These are phyloP conservation scores for Hypoxylon sp. DNA, from an alignment of 2,329 filamentous ascomycete genomes.

Conservation along the genomic window DNA sequence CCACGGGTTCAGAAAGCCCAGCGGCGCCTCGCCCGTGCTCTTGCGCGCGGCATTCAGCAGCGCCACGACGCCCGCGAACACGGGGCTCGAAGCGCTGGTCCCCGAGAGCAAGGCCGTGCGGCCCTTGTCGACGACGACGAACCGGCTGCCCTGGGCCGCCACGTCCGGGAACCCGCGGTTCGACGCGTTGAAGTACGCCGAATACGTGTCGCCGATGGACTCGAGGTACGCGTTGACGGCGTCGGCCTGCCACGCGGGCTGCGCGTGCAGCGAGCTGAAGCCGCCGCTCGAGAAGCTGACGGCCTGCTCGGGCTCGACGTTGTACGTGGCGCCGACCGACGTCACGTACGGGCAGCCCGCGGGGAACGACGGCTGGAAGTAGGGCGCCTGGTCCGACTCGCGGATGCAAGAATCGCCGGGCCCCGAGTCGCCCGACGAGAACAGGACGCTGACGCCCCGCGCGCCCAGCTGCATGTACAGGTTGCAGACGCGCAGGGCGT, in stretches of 20 bases:
- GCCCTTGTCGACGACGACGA: slow-evolving; percentile 52
- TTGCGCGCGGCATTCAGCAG: slow-evolving; percentile 57
- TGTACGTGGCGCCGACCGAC: slow-evolving; percentile 65
- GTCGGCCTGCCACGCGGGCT: slow-evolving; percentile 51
- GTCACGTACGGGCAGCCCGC: slow-evolving; percentile 66
- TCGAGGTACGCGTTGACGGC: slow-evolving; percentile 53
- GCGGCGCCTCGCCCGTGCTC: slow-evolving; percentile 49
- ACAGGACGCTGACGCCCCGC: slow-evolving; percentile 71
- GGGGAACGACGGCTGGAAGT: slow-evolving; percentile 56
- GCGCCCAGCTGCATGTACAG: slow-evolving; percentile 73
- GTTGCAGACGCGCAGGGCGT: slow-evolving; percentile 70
- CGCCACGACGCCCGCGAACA: slow-evolving; percentile 56
- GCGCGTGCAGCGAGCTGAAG: slow-evolving; percentile 55
- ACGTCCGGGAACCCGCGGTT: slow-evolving; percentile 56
- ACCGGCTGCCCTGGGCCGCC: slow-evolving; percentile 64
- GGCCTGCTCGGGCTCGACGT: slow-evolving; percentile 50
- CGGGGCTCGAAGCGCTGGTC: slow-evolving; percentile 54
- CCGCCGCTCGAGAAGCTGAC: slow-evolving; percentile 56
- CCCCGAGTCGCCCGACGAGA: slow-evolving; percentile 70
- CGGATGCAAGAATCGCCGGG: slow-evolving; percentile 72
- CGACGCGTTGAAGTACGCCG: slow-evolving; percentile 52
- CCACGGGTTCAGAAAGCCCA: slow-evolving; percentile 51
- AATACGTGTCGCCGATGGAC: slow-evolving; percentile 55
- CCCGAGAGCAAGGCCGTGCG: slow-evolving; percentile 46
- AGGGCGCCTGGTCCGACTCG: slow-evolving; percentile 58